These are phyloP conservation scores for Quercus rubra DNA, from an alignment of 306 rosid species.

Conservation along the genomic window DNA sequence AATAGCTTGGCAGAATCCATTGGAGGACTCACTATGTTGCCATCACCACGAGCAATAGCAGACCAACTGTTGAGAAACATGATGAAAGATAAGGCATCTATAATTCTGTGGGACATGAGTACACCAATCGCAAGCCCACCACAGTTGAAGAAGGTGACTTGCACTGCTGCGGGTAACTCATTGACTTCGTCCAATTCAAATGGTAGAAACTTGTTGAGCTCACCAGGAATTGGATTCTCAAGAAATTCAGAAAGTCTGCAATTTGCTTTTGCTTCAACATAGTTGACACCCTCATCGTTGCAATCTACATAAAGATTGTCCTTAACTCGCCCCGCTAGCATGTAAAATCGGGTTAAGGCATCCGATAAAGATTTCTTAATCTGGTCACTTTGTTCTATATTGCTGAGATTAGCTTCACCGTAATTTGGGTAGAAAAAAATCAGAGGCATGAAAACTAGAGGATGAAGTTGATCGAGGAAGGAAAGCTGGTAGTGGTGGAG, in stretches of 20 bases:
- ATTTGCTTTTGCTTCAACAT: background rate
- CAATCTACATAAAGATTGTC: background rate
- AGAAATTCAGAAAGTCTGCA: background rate
- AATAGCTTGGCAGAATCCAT: slow-evolving; percentile 14
- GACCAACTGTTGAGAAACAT: slow-evolving; percentile 28
- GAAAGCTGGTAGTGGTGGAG: slow-evolving; percentile 21
- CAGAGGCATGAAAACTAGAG: slow-evolving; percentile 13
- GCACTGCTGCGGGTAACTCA: slow-evolving; percentile 14
- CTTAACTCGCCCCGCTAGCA: slow-evolving; percentile 1
- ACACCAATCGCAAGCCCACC: slow-evolving; percentile 24
- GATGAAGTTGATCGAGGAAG: slow-evolving; percentile 17
- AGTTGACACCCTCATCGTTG: background rate
- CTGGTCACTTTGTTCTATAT: background rate
- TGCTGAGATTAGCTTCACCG: background rate
- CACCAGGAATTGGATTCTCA: background rate
- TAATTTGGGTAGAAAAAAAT: slow-evolving; percentile 1
- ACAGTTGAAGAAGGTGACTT: slow-evolving; percentile 22
- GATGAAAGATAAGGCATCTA: slow-evolving; percentile 22
- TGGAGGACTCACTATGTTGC: background rate
- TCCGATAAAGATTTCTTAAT: slow-evolving; percentile 6
- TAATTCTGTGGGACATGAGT: slow-evolving; percentile 28
- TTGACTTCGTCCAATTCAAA: background rate
- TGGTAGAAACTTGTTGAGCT: slow-evolving; percentile 15
- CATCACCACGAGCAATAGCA: slow-evolving; percentile 1
- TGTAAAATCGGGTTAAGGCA: slow-evolving; percentile 6